A percentile compares a stretch with the other conserved stretches of the same genome.
Conservation (phyloP, 306 rosid species). For the Malus sieversii region DNA sequence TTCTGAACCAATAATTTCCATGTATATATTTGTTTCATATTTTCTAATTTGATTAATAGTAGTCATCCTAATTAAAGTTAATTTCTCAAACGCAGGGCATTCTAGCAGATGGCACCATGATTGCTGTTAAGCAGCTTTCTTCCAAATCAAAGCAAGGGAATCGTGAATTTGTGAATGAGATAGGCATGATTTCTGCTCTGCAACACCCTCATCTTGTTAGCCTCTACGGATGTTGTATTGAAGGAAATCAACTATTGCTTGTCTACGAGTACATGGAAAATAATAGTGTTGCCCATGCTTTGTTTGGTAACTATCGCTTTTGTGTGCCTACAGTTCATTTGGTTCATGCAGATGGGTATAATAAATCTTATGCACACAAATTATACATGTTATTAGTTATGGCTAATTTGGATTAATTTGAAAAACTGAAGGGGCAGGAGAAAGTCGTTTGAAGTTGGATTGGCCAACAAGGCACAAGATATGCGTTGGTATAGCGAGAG, state of each 20-base stretch:
- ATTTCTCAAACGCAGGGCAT: conserved; percentile 23
- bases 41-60: neutral
- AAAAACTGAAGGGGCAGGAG: conserved; percentile 6
- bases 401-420: neutral
- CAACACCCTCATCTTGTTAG: conserved; percentile 39
- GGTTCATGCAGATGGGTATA: neutral
- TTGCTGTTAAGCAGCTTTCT: conserved; percentile 34
- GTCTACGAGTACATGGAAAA: conserved; percentile 32
- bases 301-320: conserved; percentile 26
- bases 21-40: neutral
- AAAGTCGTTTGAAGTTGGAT: conserved; percentile 15
- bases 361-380: neutral
- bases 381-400: no score
- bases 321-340: neutral
- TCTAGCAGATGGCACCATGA: conserved; percentile 13
- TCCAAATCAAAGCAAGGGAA: conserved; percentile 40
- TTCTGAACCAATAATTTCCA: neutral
- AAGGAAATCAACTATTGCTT: conserved; percentile 31
- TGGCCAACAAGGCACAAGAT: conserved; percentile 27
- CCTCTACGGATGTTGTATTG: conserved; percentile 36
- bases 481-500: conserved; percentile 29
- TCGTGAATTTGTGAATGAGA: conserved; percentile 32
- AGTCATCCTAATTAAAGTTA: no score
- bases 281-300: conserved; percentile 22
- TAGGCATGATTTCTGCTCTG: conserved; percentile 38